Conservation (phyloP, 2,329 filamentous ascomycete genomes). For the Curvularia sp. region DNA sequence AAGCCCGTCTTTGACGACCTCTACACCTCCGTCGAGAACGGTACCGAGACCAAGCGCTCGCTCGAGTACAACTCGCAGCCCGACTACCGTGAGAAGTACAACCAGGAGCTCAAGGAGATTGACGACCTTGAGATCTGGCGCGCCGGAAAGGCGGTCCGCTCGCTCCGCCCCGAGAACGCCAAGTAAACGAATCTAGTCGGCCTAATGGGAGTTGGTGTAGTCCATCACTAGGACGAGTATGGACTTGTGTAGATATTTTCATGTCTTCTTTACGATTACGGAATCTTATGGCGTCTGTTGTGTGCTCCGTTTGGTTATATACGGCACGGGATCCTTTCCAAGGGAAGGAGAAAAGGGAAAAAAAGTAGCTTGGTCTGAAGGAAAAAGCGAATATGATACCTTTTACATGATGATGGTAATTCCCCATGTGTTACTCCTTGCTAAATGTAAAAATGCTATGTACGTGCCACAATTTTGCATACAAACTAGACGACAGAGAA, state of each 20-base stretch:
- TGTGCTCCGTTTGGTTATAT: conserved; percentile 1
- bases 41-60: conserved; percentile 92
- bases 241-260: conserved; percentile 35
- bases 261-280: conserved; percentile 28
- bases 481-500: too few relatives aligned
- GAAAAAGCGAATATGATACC: conserved; percentile 11
- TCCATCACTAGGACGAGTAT: conserved; percentile 5
- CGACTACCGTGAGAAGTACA: conserved; percentile 97
- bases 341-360: not conserved
- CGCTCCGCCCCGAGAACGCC: conserved; percentile 50
- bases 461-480: too few relatives aligned
- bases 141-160: conserved; percentile 93
- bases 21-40: conserved; percentile 90
- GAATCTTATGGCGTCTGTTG: conserved; percentile 28
- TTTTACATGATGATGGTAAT: not conserved
- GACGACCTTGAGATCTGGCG: conserved; percentile 98
- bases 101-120: conserved; percentile 99
- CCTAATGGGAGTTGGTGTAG: conserved; percentile 1
- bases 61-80: conserved; percentile 96
- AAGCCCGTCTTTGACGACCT: conserved; percentile 99
- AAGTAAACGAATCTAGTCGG: conserved; percentile 34
- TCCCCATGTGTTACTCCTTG: too few relatives aligned
- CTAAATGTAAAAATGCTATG: too few relatives aligned
- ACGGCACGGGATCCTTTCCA: not conserved
- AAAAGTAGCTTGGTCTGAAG: conserved; percentile 4